These are phyloP conservation scores for Cytospora schulzeri DNA, from an alignment of 2,329 filamentous ascomycete species.

Conservation along the genomic window DNA sequence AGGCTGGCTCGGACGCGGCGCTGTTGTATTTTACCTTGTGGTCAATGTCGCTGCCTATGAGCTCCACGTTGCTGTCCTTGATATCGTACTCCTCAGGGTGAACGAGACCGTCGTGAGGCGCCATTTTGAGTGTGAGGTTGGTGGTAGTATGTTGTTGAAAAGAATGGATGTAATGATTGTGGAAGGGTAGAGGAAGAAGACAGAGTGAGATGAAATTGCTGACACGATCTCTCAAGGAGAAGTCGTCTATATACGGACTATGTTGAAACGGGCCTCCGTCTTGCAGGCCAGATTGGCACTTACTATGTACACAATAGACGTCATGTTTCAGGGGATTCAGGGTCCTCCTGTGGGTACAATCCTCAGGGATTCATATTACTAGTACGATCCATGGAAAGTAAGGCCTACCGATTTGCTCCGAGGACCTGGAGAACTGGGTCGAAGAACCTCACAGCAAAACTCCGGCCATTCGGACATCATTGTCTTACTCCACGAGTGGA, in stretches of 20 bases:
- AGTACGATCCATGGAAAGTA: no score
- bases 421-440: no score
- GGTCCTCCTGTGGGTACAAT: conserved; percentile 23
- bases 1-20: conserved; percentile 65
- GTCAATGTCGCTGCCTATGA: conserved; percentile 65
- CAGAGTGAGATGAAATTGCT: neutral
- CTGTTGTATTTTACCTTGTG: conserved; percentile 70
- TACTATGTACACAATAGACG: conserved; percentile 17
- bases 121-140: conserved; percentile 48
- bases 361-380: neutral
- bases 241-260: conserved; percentile 6
- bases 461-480: no score
- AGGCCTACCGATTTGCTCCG: no score
- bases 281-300: conserved; percentile 6
- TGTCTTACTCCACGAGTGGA: no score
- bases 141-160: neutral
- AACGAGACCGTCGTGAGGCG: conserved; percentile 62
- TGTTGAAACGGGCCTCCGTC: conserved; percentile 25
- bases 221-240: neutral
- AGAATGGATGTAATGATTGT: neutral
- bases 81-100: conserved; percentile 67
- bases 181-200: neutral
- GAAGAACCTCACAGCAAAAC: no score
- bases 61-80: conserved; percentile 68
- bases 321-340: conserved; percentile 22